Percentiles rank a stretch among this genome's conserved stretches.
These are phyloP conservation scores for Lactarius deliciosus DNA, from an alignment of 768 basidiomycete species.

Conservation along the genomic window DNA sequence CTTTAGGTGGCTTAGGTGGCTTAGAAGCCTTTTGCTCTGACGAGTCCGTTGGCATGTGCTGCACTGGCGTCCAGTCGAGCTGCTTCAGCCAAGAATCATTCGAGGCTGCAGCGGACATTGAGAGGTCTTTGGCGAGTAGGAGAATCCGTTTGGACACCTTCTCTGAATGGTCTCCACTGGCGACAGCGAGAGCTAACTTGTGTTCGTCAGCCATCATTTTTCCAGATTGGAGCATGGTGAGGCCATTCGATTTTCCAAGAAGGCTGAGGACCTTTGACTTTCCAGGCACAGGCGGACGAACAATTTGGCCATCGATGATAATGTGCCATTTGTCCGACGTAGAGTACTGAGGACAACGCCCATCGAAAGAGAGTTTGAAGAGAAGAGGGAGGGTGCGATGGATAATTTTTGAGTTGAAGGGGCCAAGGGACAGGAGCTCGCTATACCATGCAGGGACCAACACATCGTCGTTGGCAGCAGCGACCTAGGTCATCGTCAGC, in stretches of 20 bases:
- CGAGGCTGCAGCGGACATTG: conserved; percentile 28
- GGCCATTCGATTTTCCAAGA: conserved; percentile 48
- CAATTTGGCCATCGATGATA: conserved; percentile 36
- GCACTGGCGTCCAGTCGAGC: conserved; percentile 61
- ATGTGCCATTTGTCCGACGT: conserved; percentile 69
- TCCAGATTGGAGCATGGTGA: conserved; percentile 46
- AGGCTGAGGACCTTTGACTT: conserved; percentile 47
- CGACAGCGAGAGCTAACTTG: conserved; percentile 49
- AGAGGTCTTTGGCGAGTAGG: conserved; percentile 42
- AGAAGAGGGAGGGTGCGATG: conserved; percentile 66
- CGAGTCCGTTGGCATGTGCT: conserved; percentile 4
- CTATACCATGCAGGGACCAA: conserved; percentile 56
- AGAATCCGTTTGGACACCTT: conserved; percentile 41
- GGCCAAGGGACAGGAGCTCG: conserved; percentile 44
- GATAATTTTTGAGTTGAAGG: conserved; percentile 43
- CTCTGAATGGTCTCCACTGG: conserved; percentile 42
- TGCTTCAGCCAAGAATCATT: conserved; percentile 60
- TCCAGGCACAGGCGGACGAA: conserved; percentile 45
- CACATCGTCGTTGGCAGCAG: neutral
- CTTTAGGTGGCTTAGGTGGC: conserved; percentile 43
- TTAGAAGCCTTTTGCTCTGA: conserved; percentile 29
- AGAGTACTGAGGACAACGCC: conserved; percentile 56
- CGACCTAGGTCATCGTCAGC: neutral
- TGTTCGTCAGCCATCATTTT: conserved; percentile 43
- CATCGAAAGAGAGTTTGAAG: conserved; percentile 60